These are phyloP conservation scores for Candolleomyces aberdarensis DNA, from an alignment of 768 basidiomycete species.

Conservation along the genomic window DNA sequence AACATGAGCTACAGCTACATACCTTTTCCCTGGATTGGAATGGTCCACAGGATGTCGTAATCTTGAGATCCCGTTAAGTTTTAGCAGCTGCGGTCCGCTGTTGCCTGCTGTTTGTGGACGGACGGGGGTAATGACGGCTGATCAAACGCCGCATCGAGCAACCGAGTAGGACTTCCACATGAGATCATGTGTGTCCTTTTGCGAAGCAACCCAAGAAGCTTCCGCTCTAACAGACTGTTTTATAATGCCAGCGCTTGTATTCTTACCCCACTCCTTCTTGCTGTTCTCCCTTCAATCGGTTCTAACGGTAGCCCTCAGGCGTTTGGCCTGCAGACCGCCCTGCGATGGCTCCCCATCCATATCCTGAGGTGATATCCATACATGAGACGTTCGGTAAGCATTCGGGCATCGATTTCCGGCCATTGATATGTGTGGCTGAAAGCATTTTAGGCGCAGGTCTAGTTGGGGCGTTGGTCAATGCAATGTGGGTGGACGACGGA, in stretches of 20 bases:
- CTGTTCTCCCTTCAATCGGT: too few species aligned
- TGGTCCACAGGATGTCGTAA: too few species aligned
- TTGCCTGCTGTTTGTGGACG: too few species aligned
- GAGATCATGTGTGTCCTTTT: not conserved
- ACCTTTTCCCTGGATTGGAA: too few species aligned
- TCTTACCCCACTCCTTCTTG: too few species aligned
- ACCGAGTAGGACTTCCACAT: not conserved
- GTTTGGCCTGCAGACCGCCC: not conserved
- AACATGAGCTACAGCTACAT: too few species aligned
- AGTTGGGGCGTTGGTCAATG: constrained; percentile 31
- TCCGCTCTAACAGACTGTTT: not conserved
- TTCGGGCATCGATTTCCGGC: not conserved
- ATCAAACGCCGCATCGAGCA: not conserved
- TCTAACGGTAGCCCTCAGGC: not conserved
- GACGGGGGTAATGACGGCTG: too few species aligned
- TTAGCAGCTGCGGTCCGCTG: too few species aligned
- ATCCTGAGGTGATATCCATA: not conserved
- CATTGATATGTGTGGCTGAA: not conserved
- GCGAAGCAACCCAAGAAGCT: too few species aligned
- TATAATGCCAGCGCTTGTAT: not conserved
- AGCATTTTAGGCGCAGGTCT: constrained; percentile 14
- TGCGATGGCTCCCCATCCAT: not conserved
- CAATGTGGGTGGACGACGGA: constrained; percentile 22
- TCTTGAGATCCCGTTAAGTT: too few species aligned
- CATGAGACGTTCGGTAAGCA: constrained; percentile 1